These are phyloP conservation scores for Escallonia herrerae DNA, from an alignment of 129 eudicot genomes.

Conservation along the genomic window DNA sequence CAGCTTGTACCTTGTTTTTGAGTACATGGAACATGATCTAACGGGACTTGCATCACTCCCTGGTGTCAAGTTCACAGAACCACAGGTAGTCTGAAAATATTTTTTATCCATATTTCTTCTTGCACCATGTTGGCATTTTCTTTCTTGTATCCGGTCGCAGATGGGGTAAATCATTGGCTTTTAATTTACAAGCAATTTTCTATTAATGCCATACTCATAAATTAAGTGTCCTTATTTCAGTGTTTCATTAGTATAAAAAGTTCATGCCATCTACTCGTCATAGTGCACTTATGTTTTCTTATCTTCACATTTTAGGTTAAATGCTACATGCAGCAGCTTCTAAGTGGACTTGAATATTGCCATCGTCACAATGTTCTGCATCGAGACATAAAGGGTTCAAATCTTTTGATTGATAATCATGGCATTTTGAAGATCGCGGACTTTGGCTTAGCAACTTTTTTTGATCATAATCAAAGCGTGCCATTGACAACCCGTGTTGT, in stretches of 20 bases:
- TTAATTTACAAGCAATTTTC: neutral
- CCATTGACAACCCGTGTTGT: slow-evolving; percentile 83
- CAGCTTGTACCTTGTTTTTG: slow-evolving; percentile 78
- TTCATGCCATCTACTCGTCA: neutral
- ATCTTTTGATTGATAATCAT: slow-evolving; percentile 60
- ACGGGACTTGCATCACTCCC: slow-evolving; percentile 86
- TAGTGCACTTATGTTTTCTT: slow-evolving; percentile 1
- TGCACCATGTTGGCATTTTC: neutral
- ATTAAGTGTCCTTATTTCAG: no score
- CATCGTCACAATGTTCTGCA: slow-evolving; percentile 75
- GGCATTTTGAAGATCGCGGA: slow-evolving; percentile 88
- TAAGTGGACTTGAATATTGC: slow-evolving; percentile 80
- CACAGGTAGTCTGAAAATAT: slow-evolving; percentile 45
- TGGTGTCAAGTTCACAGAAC: slow-evolving; percentile 73
- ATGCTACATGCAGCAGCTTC: slow-evolving; percentile 78
- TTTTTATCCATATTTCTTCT: neutral
- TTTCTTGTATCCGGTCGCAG: neutral
- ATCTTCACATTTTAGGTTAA: slow-evolving; percentile 39
- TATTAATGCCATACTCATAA: no score
- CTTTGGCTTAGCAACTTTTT: slow-evolving; percentile 74
- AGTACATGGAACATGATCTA: slow-evolving; percentile 95
- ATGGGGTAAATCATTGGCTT: neutral
- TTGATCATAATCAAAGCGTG: slow-evolving; percentile 30
- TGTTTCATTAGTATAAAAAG: no score
- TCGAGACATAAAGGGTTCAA: slow-evolving; percentile 91